Base-by-base conservation (phyloP, 208 protist genomes). In the Crithidia expoeki region DNA sequence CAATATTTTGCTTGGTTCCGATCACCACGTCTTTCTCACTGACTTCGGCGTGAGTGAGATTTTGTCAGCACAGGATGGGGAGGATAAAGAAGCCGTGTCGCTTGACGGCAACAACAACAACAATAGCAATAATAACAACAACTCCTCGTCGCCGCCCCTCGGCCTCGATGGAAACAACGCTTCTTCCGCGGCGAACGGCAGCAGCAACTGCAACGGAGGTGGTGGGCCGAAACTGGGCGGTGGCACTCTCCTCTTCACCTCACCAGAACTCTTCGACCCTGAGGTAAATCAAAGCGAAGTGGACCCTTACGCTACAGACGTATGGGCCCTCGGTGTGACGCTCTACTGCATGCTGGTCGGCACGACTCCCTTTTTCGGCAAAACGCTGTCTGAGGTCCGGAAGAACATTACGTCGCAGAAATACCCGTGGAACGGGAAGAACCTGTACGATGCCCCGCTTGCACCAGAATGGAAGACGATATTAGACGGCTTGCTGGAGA, bases 11-110 rank as follows among this genome's bases (percentile, higher is more conserved):
- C 72, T 89, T 28, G 84, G 81, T 38, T 58, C 73, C 44, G 75
- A 84, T 56, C 61, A 90, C 50, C 74, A 80, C 27, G 84, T 94
- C 25, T 92, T 65, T 42, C 67, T 94, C 34, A 86, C 81, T 36
- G 88, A 94, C 73, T 94, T 94, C 57, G 88, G 88, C 25, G 85
- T 92, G 44, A 90, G 84, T 28, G 87, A 93, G 69, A 90, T 93
- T 36, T 34, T 92, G 42, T 68, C 69, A 33, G 32, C 32, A 30
- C 69, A 57, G 7, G 27, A 47, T 19, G 16, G 16, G 4, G 52
- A 55, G 34, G 63, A 55, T 14, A 70, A 79, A 42, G 50, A 66
- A n/a, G 64, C 66, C 21, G 38, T 44, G 19, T 23, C 44, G 16
- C 27, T 51, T 10, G 58, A 51, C 21, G 40, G 42, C 1, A 1